Percentiles rank a stretch among this genome's conserved stretches.
These are phyloP conservation scores for Skeletonema costatum DNA, from an alignment of 108 stramenopile species.

Conservation along the genomic window DNA sequence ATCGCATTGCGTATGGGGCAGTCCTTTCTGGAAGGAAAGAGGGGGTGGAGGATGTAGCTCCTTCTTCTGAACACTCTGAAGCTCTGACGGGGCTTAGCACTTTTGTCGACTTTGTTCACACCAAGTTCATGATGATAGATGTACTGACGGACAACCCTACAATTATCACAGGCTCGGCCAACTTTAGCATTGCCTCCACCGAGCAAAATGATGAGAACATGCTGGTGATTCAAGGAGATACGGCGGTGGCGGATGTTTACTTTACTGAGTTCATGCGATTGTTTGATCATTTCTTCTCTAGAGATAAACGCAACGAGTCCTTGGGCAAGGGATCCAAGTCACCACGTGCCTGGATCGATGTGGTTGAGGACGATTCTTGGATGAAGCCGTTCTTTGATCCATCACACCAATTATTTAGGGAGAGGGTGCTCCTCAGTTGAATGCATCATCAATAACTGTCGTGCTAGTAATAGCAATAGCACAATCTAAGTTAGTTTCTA, in stretches of 20 bases:
- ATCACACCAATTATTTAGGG: conserved; percentile 28
- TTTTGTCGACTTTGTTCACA: conserved; percentile 40
- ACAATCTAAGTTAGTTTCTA: not conserved
- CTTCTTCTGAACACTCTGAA: not conserved
- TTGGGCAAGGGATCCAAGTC: not conserved
- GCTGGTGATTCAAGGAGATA: conserved; percentile 34
- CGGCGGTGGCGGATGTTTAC: conserved; percentile 41
- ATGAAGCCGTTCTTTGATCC: conserved; percentile 47
- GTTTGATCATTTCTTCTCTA: conserved; percentile 43
- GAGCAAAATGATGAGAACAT: conserved; percentile 47
- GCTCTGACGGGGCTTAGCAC: conserved; percentile 34
- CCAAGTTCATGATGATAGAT: conserved; percentile 42
- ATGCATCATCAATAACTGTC: not conserved
- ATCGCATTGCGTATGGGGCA: conserved; percentile 39
- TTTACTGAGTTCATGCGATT: conserved; percentile 43
- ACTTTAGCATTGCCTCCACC: conserved; percentile 40
- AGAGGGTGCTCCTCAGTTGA: conserved; percentile 35
- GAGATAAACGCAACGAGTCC: conserved; percentile 22
- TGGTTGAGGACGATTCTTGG: conserved; percentile 40
- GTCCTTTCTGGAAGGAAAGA: conserved; percentile 7
- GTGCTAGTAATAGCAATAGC: not conserved
- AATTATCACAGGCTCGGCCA: conserved; percentile 41
- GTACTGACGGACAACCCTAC: conserved; percentile 36
- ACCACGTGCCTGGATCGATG: conserved; percentile 13
- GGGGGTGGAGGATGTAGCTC: conserved; percentile 5